Evolutionary conservation across 129 eudicot species (phyloP), one percentile per base, ranked within the genome.

Genomic region (Centella asiatica): DNA sequence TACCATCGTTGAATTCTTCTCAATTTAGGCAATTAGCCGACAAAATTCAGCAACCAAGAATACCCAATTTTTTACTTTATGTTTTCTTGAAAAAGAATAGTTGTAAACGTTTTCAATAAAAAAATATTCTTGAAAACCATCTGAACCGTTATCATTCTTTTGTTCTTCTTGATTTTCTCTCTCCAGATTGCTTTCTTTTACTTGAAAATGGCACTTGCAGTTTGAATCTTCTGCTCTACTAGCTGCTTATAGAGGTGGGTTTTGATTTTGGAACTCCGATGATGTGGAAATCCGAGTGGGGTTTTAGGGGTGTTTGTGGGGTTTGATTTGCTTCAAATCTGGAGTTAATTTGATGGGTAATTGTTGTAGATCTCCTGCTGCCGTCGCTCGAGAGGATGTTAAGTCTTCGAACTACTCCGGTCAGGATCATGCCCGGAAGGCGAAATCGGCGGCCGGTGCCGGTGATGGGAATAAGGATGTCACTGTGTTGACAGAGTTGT

Each of bases 291-390:
- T 8, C 12, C 24, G 12, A 23, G 56, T 23, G 29, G 56, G 54
- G 29, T 50, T 50, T 20, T 29, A 9, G 56, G n/a, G n/a, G n/a
- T n/a, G n/a, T n/a, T n/a, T n/a, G 9, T 40, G 49, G 49, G 20
- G 49, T n/a, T 15, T 44, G 2, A 15, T 9, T 12, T 42, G 12
- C 17, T 15, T 42, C 5, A 46, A 46, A 14, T 46, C 51, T 25
- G 19, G 45, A 54, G 69, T 50, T 51, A 58, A 73, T 72, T 73
- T 64, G 50, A 88, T 88, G 97, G 97, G 97, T 19, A 89, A 89
- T 75, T 89, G 97, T 65, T 89, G 97, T 80, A 89, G 97, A 85
- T 89, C 97, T 85, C 97, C 95, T 62, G 97, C 97, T 44, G 81
- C 97, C 6, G 95, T 89, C 3, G 95, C 97, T 61, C 70, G 97